Evolutionary conservation across 257 asterid species (phyloP).

Genomic region (Solanum ossicruentum): DNA sequence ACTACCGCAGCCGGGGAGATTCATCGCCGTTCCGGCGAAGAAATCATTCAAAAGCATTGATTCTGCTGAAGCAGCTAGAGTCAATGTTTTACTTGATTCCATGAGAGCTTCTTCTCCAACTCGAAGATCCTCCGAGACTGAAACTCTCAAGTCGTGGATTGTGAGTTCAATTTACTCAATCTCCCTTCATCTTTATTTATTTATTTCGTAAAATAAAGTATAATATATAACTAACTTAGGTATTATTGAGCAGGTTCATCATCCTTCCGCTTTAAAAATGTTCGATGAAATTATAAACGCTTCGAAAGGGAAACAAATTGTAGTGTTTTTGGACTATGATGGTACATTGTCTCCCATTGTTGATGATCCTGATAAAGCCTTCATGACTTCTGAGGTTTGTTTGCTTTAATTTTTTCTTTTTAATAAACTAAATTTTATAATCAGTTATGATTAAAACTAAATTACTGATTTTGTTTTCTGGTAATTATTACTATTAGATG

Average conservation of each 20-base stretch:
- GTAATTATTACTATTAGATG: conserved; percentile 35
- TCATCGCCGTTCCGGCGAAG: conserved; percentile 14
- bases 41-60: conserved; percentile 26
- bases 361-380: conserved; percentile 63
- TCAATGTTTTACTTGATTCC: conserved; percentile 36
- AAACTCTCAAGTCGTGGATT: conserved; percentile 45
- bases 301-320: conserved; percentile 53
- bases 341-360: conserved; percentile 83
- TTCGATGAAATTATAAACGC: conserved; percentile 37
- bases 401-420: background rate
- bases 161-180: conserved; percentile 16
- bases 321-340: conserved; percentile 66
- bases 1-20: conserved; percentile 8
- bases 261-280: conserved; percentile 58
- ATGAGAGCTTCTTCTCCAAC: conserved; percentile 76
- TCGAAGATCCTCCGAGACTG: conserved; percentile 27
- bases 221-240: background rate
- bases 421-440: background rate
- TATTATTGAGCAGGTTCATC: conserved; percentile 25
- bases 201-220: too few species aligned
- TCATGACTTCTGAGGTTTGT: conserved; percentile 52
- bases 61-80: conserved; percentile 18
- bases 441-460: background rate
- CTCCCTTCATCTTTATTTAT: background rate
- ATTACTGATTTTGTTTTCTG: background rate